These are phyloP conservation scores for Gastrolobium bilobum DNA, from an alignment of 306 rosid genomes.

Conservation along the genomic window DNA sequence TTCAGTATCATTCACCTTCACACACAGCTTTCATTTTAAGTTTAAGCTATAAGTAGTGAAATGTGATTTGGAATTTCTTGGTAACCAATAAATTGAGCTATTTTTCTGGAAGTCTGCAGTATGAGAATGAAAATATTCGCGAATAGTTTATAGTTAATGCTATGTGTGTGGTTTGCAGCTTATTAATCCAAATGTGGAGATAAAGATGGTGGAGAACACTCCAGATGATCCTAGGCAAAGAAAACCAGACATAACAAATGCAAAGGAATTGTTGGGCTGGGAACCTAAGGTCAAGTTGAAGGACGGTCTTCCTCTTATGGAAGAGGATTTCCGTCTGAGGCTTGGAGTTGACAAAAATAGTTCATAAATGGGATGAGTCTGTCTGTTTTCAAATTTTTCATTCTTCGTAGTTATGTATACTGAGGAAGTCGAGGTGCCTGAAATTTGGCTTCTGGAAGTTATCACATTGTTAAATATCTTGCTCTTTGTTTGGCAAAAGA, in stretches of 20 bases:
- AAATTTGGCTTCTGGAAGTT: slow-evolving; percentile 8
- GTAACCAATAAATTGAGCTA: slow-evolving; percentile 1
- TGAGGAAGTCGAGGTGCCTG: slow-evolving; percentile 26
- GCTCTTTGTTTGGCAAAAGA: slow-evolving; percentile 20
- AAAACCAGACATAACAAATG: slow-evolving; percentile 70
- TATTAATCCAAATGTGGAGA: slow-evolving; percentile 65
- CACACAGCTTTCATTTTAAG: not conserved
- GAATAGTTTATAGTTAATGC: slow-evolving; percentile 1
- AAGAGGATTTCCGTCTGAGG: slow-evolving; percentile 73
- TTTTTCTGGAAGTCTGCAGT: not conserved
- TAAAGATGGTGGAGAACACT: slow-evolving; percentile 71
- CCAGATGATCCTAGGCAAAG: slow-evolving; percentile 76
- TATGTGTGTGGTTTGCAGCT: slow-evolving; percentile 55
- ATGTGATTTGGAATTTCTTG: not conserved
- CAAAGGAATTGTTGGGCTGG: slow-evolving; percentile 71
- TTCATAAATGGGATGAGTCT: slow-evolving; percentile 39
- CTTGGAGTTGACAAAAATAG: slow-evolving; percentile 58
- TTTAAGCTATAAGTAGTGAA: slow-evolving; percentile 6
- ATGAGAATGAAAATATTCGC: slow-evolving; percentile 10
- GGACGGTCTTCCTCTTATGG: slow-evolving; percentile 76
- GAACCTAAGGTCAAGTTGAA: slow-evolving; percentile 65
- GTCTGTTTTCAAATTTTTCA: not conserved
- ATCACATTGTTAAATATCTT: not conserved
- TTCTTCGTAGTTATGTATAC: slow-evolving; percentile 4
- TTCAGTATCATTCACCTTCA: not conserved